Evolutionary conservation across 805 yeast species (phyloP).

Genomic region (Wickerhamomyces queroliae): DNA sequence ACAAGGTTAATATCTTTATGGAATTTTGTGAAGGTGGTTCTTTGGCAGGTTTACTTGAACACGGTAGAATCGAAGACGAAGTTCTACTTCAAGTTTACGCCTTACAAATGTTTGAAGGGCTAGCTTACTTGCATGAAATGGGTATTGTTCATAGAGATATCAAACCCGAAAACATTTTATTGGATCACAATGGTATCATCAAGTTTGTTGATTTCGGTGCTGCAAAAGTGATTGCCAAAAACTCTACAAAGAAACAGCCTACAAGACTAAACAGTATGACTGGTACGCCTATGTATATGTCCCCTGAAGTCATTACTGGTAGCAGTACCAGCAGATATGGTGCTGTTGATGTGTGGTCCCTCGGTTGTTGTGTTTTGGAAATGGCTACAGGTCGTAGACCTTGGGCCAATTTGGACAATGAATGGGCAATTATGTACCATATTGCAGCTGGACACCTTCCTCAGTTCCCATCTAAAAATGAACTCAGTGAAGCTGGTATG

Average conservation of each 20-base stretch:
- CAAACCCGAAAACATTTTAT: constrained; percentile 87
- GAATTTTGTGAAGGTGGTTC: constrained; percentile 97
- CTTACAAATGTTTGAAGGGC: constrained; percentile 88
- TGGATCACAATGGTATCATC: constrained; percentile 89
- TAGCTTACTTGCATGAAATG: constrained; percentile 88
- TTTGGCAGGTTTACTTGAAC: constrained; percentile 74
- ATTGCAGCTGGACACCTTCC: constrained; percentile 95
- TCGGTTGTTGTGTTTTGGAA: constrained; percentile 93
- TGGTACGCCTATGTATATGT: constrained; percentile 99
- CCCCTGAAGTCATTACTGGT: constrained; percentile 94
- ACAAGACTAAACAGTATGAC: constrained; percentile 36
- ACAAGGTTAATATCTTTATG: constrained; percentile 93
- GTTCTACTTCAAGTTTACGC: constrained; percentile 86
- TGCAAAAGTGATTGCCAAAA: constrained; percentile 78
- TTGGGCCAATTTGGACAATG: constrained; percentile 94
- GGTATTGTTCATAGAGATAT: constrained; percentile 97
- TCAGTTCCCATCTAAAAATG: constrained; percentile 72
- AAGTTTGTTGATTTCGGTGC: constrained; percentile 98
- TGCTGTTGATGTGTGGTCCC: constrained; percentile 83
- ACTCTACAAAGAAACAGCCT: constrained; percentile 36
- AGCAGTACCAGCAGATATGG: constrained; percentile 33
- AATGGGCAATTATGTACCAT: constrained; percentile 98
- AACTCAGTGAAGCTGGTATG: constrained; percentile 68
- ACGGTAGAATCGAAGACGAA: constrained; percentile 95
- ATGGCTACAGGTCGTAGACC: constrained; percentile 97